These are phyloP conservation scores for Mucor indicus DNA, from an alignment of 371 early-diverging fungal genomes.

Conservation along the genomic window DNA sequence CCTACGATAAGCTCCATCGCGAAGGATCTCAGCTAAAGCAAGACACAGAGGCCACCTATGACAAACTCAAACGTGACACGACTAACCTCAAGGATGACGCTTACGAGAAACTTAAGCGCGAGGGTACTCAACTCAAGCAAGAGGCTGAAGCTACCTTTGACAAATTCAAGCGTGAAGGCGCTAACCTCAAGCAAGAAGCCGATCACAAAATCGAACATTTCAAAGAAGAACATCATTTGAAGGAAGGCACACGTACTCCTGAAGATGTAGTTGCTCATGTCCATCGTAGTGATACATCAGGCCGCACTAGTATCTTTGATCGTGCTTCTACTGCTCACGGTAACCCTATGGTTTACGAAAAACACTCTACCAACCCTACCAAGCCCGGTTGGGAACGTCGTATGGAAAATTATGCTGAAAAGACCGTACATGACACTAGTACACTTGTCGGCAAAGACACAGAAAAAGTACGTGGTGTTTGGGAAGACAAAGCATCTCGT, in stretches of 20 bases:
- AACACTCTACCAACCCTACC: slow-evolving; percentile 1
- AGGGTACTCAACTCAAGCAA: too few relatives aligned
- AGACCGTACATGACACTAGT: slow-evolving; percentile 11
- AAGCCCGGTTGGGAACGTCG: slow-evolving; percentile 8
- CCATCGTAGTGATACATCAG: too few relatives aligned
- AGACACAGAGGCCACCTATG: too few relatives aligned
- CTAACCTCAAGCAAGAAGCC: not conserved
- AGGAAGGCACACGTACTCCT: slow-evolving; percentile 24
- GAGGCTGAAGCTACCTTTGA: slow-evolving; percentile 3
- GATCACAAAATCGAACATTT: slow-evolving; percentile 13
- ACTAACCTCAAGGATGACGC: too few relatives aligned
- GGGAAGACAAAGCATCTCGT: slow-evolving; percentile 7
- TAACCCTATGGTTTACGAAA: slow-evolving; percentile 22
- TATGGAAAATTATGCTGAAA: slow-evolving; percentile 13
- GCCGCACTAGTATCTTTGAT: too few relatives aligned
- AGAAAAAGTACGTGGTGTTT: slow-evolving; percentile 11
- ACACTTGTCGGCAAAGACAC: slow-evolving; percentile 21
- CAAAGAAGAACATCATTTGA: slow-evolving; percentile 25
- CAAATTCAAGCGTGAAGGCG: slow-evolving; percentile 1
- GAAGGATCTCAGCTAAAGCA: too few relatives aligned
- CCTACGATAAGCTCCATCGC: slow-evolving; percentile 12
- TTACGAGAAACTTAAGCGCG: too few relatives aligned
- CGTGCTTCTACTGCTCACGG: not conserved
- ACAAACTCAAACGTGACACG: too few relatives aligned
- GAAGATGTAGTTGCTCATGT: slow-evolving; percentile 26